A percentile compares a stretch with the other conserved stretches of the same genome.
These are phyloP conservation scores for Apiospora kogelbergensis DNA, from an alignment of 2,329 filamentous ascomycete genomes.

Conservation along the genomic window DNA sequence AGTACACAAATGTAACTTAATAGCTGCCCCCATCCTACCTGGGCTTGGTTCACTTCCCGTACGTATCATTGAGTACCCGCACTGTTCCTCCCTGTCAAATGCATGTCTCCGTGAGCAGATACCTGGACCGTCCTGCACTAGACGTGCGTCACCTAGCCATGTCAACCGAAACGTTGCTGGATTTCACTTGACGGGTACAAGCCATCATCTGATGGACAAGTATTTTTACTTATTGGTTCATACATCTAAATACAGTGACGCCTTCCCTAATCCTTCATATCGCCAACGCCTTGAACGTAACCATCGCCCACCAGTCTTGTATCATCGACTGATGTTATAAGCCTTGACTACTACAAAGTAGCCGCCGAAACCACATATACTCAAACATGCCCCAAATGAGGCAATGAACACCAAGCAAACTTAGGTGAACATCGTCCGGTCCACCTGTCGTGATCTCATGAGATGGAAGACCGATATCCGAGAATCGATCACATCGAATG, in stretches of 20 bases:
- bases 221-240: not conserved
- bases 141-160: no score
- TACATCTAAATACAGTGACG: slow-evolving; percentile 6
- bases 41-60: no score
- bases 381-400: not conserved
- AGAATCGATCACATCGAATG: not conserved
- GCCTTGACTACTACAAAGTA: not conserved
- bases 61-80: no score
- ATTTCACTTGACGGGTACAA: not conserved
- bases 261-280: not conserved
- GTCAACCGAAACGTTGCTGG: no score
- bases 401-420: not conserved
- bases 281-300: not conserved
- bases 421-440: not conserved
- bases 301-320: not conserved
- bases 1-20: no score
- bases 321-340: not conserved
- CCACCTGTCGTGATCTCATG: slow-evolving; percentile 11
- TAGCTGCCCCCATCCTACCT: no score
- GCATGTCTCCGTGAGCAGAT: no score
- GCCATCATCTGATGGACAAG: not conserved
- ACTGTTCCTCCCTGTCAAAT: no score
- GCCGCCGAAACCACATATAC: not conserved
- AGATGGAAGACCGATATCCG: slow-evolving; percentile 4
- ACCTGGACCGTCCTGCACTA: no score